Evolutionary conservation across 2,329 filamentous ascomycete genomes (phyloP).

Genomic region (Talaromyces sp.): DNA sequence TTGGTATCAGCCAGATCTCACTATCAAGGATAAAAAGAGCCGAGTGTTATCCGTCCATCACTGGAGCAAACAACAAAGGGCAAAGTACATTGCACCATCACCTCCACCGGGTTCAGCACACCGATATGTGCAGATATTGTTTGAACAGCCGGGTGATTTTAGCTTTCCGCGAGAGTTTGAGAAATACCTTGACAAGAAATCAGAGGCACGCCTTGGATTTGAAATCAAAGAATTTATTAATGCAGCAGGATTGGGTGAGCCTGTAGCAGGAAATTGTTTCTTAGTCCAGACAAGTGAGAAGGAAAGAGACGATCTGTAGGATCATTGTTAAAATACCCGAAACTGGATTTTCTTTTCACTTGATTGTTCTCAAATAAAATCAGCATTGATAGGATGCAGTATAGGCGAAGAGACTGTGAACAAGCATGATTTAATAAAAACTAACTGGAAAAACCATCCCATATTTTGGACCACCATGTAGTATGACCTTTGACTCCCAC

Average conservation of each 20-base stretch:
- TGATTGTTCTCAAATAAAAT: not conserved
- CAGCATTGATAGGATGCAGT: not conserved
- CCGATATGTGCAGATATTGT: constrained; percentile 8
- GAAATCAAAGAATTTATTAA: constrained; percentile 6
- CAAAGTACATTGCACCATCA: constrained; percentile 4
- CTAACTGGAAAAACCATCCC: not conserved
- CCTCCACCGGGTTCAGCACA: constrained; percentile 6
- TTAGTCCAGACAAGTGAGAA: not conserved
- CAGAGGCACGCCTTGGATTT: constrained; percentile 4
- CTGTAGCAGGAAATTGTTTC: constrained; percentile 9
- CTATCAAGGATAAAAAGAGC: not conserved
- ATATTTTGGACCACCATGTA: constrained; percentile 6
- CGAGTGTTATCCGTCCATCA: not conserved
- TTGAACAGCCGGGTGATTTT: constrained; percentile 1
- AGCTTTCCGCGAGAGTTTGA: not conserved
- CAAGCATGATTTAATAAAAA: not conserved
- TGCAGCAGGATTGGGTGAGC: not conserved
- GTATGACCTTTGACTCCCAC: not conserved
- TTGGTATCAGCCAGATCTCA: constrained; percentile 7
- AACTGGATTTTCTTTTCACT: not conserved
- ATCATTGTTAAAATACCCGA: not conserved
- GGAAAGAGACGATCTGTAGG: not conserved
- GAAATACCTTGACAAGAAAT: constrained; percentile 1
- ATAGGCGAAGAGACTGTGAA: not conserved
- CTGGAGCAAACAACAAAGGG: not conserved